These are phyloP conservation scores for Saccharomycopsis babjevae DNA, from an alignment of 805 yeast species.

Conservation along the genomic window DNA sequence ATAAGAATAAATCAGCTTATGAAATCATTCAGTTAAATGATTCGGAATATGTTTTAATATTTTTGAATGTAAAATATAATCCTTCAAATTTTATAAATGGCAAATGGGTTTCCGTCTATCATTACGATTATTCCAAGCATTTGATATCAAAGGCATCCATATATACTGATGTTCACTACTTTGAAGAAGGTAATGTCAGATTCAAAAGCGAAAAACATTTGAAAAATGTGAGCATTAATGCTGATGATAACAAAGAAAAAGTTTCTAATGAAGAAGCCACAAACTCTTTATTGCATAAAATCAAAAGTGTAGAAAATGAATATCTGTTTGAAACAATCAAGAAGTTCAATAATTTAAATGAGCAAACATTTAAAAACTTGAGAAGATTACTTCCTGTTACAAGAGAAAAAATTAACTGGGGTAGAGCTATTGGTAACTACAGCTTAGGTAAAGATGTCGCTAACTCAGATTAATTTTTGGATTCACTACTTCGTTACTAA, in stretches of 20 bases:
- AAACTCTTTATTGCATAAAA: not conserved
- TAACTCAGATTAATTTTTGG: constrained; percentile 26
- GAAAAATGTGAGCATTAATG: constrained; percentile 16
- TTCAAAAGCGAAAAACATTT: constrained; percentile 40
- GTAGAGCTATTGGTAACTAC: constrained; percentile 82
- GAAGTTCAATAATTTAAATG: constrained; percentile 65
- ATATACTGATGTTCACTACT: constrained; percentile 74
- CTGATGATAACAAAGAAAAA: not conserved
- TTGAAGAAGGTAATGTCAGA: constrained; percentile 91
- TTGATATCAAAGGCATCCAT: constrained; percentile 25
- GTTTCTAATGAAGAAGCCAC: not conserved
- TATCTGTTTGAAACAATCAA: constrained; percentile 39
- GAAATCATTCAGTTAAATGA: constrained; percentile 34
- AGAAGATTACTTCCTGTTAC: constrained; percentile 91
- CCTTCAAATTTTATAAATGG: constrained; percentile 83
- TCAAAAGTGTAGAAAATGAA: constrained; percentile 34
- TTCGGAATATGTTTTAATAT: constrained; percentile 31
- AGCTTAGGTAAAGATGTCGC: constrained; percentile 75
- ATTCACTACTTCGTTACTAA: not conserved
- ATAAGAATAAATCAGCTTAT: constrained; percentile 25
- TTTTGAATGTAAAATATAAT: constrained; percentile 64
- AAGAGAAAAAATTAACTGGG: constrained; percentile 90
- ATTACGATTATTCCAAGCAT: constrained; percentile 24
- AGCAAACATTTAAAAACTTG: constrained; percentile 67
- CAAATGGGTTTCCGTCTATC: constrained; percentile 67